These are phyloP conservation scores for Coprinopsis cinerea DNA, from an alignment of 768 basidiomycete species.

Conservation along the genomic window DNA sequence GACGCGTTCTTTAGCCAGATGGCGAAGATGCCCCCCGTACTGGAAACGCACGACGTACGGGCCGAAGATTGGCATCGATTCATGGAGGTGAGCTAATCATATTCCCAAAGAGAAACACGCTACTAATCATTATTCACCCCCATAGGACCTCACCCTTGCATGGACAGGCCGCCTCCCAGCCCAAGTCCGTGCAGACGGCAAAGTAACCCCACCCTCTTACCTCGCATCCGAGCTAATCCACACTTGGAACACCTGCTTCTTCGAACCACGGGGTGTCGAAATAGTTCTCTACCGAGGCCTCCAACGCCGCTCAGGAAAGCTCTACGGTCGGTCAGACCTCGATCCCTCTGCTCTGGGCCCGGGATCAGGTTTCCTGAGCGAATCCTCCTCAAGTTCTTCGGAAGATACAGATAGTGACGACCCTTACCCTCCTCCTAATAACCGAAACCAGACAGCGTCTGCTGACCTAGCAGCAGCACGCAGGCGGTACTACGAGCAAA, in stretches of 20 bases:
- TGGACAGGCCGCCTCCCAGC: constrained; percentile 77
- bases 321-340: constrained; percentile 48
- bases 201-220: constrained; percentile 49
- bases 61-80: constrained; percentile 77
- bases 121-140: constrained; percentile 3
- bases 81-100: constrained; percentile 54
- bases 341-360: constrained; percentile 45
- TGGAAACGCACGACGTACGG: constrained; percentile 72
- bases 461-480: constrained; percentile 38
- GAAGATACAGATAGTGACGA: constrained; percentile 11
- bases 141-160: constrained; percentile 64
- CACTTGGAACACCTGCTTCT: constrained; percentile 76
- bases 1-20: constrained; percentile 57
- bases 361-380: too few relatives aligned
- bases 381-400: constrained; percentile 20
- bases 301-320: constrained; percentile 67
- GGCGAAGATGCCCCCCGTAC: constrained; percentile 67
- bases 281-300: constrained; percentile 75
- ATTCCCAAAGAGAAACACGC: neutral
- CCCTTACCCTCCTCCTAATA: constrained; percentile 4
- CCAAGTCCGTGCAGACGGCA: constrained; percentile 39
- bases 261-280: constrained; percentile 70
- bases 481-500: constrained; percentile 46
- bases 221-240: constrained; percentile 70
- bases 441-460: neutral